Base-by-base conservation (phyloP, 2,329 filamentous ascomycete species). In the Penicillium sumatraense region DNA sequence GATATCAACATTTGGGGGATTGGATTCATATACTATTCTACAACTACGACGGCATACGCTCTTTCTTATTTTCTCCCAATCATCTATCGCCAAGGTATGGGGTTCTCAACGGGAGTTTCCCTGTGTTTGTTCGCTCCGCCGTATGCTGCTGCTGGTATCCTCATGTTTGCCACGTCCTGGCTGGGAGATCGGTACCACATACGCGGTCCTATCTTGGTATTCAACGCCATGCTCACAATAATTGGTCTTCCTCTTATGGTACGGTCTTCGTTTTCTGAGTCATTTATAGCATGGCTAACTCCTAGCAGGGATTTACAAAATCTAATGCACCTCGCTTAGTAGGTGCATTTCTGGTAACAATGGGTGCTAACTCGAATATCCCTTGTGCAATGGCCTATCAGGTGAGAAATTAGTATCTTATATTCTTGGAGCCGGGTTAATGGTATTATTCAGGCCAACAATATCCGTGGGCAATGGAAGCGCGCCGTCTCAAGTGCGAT, bases 1-100 rank as follows among this genome's bases (percentile, higher is more conserved):
- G 82, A 87, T 73, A 80, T 75, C 76, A 84, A 83, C 69, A 76
- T 88, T 54, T 89, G 86, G 86, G 79, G 72, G 0, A 88, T 69
- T 53, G 66, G 64, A n/a, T 63, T 64, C 2, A 66, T 65, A 3
- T 69, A 67, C n/a, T 69, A 68, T 16, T 61, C 56, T 18, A 58
- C 50, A 3, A 60, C 58, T 1, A 61, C 55, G 3, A 60, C 56
- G 1, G 55, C 62, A 2, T 64, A 63, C 26, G 57, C 60, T 8
- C 54, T 64, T 2, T 51, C 58, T 4, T 63, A 59, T 20, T 66
- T 66, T 36, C 23, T 64, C 9, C 63, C 61, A 1, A 54, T 58
- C 1, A 65, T 65, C 11, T 57, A 56, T 21, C 26, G 31, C 5
- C 36, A 64, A 8, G 56, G 65, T 5, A 68, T 73, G 68, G 68